Conservation (phyloP, 1,139 yeast genomes). For the Hyphopichia pseudoburtonii region DNA sequence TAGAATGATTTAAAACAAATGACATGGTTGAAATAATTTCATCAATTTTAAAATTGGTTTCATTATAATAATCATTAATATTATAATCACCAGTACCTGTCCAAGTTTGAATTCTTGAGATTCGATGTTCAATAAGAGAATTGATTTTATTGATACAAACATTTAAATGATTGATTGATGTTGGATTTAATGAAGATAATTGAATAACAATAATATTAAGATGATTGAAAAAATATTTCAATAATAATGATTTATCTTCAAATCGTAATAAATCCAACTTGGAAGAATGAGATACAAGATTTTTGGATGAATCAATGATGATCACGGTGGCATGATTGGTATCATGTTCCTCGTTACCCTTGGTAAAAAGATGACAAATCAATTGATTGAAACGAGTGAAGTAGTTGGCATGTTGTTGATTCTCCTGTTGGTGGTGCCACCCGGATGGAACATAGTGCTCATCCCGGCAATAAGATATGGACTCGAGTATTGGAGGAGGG, state of each 20-base stretch:
- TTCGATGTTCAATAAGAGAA: constrained; percentile 33
- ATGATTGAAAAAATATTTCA: constrained; percentile 44
- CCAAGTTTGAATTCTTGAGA: constrained; percentile 56
- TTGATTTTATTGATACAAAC: constrained; percentile 27
- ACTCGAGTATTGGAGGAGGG: constrained; percentile 1
- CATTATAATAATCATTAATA: constrained; percentile 24
- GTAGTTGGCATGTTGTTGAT: constrained; percentile 3
- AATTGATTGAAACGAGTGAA: constrained; percentile 12
- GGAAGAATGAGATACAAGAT: constrained; percentile 5
- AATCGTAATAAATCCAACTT: constrained; percentile 20
- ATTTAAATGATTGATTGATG: constrained; percentile 22
- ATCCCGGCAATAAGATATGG: constrained; percentile 1
- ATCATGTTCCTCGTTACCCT: constrained; percentile 38
- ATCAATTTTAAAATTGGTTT: constrained; percentile 18
- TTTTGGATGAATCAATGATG: constrained; percentile 19
- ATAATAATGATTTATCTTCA: constrained; percentile 30
- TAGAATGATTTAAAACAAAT: constrained; percentile 23
- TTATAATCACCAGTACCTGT: constrained; percentile 44
- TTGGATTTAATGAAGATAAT: constrained; percentile 17
- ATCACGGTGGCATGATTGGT: constrained; percentile 35
- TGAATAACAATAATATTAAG: constrained; percentile 36
- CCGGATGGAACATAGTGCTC: neutral
- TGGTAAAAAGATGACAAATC: constrained; percentile 27
- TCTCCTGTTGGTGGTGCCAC: neutral
- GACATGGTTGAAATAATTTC: constrained; percentile 37